Base-by-base conservation (phyloP, 495 filamentous ascomycete genomes). In the Penicillium malachiteum region DNA sequence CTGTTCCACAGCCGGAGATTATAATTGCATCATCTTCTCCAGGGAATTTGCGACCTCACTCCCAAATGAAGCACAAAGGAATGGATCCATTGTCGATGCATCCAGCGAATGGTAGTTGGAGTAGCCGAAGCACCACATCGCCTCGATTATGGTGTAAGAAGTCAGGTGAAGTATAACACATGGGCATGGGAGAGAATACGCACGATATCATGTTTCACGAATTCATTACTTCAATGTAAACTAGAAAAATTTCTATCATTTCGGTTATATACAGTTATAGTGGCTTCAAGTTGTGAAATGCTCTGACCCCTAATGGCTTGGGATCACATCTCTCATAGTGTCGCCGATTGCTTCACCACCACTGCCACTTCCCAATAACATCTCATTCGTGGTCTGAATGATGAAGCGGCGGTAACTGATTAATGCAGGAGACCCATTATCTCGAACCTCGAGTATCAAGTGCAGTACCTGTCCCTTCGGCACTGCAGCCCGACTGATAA, bases 371-470 rank as follows among this genome's bases (percentile, higher is more conserved):
- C 52, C 56, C 34, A 59, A 26, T 11, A 59, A 17, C 34, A 50
- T 47, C 34, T 58, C 55, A 38, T 68, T 67, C 0, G 67, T 73
- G 0, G 66, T 62, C 48, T 78, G 71, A 14, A 78, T 66, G 44
- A 78, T 44, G 14, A 80, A 56, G 42, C 74, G 68, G 38, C 65
- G 58, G 59, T 78, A 80, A 40, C 63, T 71, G 26, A 66, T 75
- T 55, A 78, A 48, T 9, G 68, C 40, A 44, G 57, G 64, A 12
- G 58, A 62, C 10, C 70, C 69, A 45, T 64, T 61, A 59, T 77
- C 69, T 32, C 60, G 69, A 10, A 77, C 77, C 53, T 78, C 69
- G 11, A 79, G 52, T 13, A 78, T 69, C 2, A 78, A 45, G 64
- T 78, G 73, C 46, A 74, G 57, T 26, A 69, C 11, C 60, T 52